Percentiles rank a stretch among this genome's conserved stretches.
phyloP scores from a whole-genome alignment of 78 protist genomes.

The Protostelium mycophagum region DNA sequence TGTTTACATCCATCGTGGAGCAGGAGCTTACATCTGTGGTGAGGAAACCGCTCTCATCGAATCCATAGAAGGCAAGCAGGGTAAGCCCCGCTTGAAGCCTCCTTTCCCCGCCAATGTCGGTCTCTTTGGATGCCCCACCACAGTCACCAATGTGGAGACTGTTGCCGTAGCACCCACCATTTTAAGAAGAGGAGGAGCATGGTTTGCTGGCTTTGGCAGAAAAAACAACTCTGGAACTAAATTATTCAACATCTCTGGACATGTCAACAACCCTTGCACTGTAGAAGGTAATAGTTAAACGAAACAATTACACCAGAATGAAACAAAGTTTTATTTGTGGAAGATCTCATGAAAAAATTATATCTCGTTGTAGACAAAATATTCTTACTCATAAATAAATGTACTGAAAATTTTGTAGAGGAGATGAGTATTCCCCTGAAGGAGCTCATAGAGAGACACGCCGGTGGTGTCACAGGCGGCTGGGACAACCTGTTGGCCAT shows the following conservation, averaged over 20 bases:
- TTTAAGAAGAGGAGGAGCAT: conserved; percentile 77
- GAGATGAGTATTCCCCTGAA: conserved; percentile 92
- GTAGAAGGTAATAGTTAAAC: conserved; percentile 72
- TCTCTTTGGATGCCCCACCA: conserved; percentile 97
- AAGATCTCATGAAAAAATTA: too few relatives aligned
- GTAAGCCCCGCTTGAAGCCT: conserved; percentile 98
- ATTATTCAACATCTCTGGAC: conserved; percentile 89
- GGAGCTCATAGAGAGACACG: conserved; percentile 90
- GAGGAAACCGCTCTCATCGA: conserved; percentile 98
- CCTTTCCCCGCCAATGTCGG: conserved; percentile 99
- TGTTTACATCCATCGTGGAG: conserved; percentile 90
- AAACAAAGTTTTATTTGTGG: too few relatives aligned
- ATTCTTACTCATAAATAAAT: background rate
- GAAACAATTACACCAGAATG: background rate
- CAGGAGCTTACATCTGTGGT: conserved; percentile 99
- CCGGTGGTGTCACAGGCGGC: conserved; percentile 97
- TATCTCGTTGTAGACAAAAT: too few relatives aligned
- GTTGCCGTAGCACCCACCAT: conserved; percentile 98
- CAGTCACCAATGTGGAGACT: conserved; percentile 99
- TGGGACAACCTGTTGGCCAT: conserved; percentile 95
- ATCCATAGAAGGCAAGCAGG: conserved; percentile 94
- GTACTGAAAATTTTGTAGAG: too few relatives aligned
- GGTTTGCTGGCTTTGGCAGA: conserved; percentile 95
- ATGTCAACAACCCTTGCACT: conserved; percentile 94
- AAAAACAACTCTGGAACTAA: conserved; percentile 94